Evolutionary conservation across 228 moss, liverwort and hornwort genomes (phyloP).

Genomic region (Sphagnum magellanicum): DNA sequence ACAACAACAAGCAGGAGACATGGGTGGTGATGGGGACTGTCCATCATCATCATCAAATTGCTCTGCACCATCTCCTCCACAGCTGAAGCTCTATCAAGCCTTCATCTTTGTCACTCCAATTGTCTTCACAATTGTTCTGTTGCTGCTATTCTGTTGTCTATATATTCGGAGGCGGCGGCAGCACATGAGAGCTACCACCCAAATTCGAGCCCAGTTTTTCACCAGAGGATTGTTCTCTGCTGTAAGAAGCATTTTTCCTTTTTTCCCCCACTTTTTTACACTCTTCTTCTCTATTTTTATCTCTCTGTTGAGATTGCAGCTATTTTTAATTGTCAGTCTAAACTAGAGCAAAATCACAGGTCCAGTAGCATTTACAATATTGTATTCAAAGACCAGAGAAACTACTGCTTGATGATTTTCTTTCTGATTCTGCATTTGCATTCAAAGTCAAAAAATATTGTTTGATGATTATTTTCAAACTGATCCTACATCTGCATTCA

Average conservation of each 20-base stretch:
- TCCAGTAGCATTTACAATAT: too few species aligned
- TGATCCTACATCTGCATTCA: too few species aligned
- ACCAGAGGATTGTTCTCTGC: slow-evolving; percentile 1
- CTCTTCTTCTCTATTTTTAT: too few species aligned
- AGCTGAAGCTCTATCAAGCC: slow-evolving; percentile 3
- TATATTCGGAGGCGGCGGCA: slow-evolving; percentile 2
- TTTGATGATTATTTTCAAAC: too few species aligned
- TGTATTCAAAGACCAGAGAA: too few species aligned
- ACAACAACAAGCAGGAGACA: too few species aligned
- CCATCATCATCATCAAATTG: not conserved
- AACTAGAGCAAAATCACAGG: too few species aligned
- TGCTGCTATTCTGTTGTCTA: slow-evolving; percentile 4
- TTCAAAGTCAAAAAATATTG: too few species aligned
- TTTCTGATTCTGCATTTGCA: too few species aligned
- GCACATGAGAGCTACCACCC: not conserved
- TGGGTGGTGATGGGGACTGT: too few species aligned
- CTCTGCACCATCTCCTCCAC: not conserved
- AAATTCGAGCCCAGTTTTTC: slow-evolving; percentile 7
- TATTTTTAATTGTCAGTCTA: not conserved
- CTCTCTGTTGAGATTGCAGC: not conserved
- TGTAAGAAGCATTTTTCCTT: not conserved
- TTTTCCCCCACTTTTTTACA: not conserved
- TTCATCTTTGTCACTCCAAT: slow-evolving; percentile 9
- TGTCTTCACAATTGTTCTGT: not conserved
- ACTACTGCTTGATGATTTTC: too few species aligned